A percentile compares a stretch with the other conserved stretches of the same genome.
Conservation (phyloP, 345 rosid species). For the Gossypium ekmanianum region DNA sequence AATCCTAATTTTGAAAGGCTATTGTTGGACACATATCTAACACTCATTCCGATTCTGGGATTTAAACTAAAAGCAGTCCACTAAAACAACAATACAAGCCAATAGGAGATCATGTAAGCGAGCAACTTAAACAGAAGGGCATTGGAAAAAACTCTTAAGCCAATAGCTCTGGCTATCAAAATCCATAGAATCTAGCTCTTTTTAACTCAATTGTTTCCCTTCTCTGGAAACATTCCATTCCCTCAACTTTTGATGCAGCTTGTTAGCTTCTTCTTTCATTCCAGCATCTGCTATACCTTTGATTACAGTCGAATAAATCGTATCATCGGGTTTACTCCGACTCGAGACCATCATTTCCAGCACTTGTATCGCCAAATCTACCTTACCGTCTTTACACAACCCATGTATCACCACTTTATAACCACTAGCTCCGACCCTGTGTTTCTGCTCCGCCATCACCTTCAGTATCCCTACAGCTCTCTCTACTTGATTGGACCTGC, state of each 20-base stretch:
- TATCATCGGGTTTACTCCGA: conserved; percentile 46
- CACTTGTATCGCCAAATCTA: conserved; percentile 61
- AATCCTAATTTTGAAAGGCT: background rate
- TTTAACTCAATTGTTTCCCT: background rate
- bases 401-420: conserved; percentile 51
- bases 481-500: conserved; percentile 41
- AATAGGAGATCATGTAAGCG: background rate
- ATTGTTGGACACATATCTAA: background rate
- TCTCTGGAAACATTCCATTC: conserved; percentile 38
- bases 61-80: background rate
- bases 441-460: conserved; percentile 49
- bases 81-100: background rate
- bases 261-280: conserved; percentile 52
- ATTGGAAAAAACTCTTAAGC: background rate
- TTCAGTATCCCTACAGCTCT: conserved; percentile 54
- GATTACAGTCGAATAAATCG: conserved; percentile 35
- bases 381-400: conserved; percentile 51
- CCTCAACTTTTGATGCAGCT: conserved; percentile 47
- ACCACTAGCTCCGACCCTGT: conserved; percentile 41
- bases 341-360: conserved; percentile 61
- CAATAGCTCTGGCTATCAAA: background rate
- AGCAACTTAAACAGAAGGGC: background rate
- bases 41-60: background rate
- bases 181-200: background rate
- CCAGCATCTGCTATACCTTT: conserved; percentile 55